Evolutionary conservation across 1,284 basidiomycete species (phyloP), one percentile per base, ranked within the genome.

Genomic region (Boletus sp.): DNA sequence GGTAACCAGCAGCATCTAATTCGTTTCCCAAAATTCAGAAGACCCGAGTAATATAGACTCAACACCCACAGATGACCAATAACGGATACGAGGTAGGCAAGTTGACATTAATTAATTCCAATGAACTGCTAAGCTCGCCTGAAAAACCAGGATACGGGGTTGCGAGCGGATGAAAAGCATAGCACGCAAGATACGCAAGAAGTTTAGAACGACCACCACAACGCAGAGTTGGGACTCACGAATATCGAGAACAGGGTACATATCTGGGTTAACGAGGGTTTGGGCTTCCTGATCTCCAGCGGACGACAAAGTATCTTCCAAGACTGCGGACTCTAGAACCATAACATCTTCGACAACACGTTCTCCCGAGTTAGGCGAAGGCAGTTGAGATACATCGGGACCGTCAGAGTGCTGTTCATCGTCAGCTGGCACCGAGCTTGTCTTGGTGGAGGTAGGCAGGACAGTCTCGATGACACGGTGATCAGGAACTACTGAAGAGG

Each of bases 391-490:
- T 7, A 23, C 35, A 33, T 19, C 56, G 19, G 63, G 56, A 33
- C 55, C 25, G 10, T 58, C 52, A 49, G 67, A 58, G 52, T 28
- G 33, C 62, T 43, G 44, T 17, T 65, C 70, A 5, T 71, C 60
- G 35, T 75, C 63, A 9, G 38, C 52, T 61, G 68, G 71, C 43
- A 70, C 77, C 72, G 68, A 76, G 52, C 63, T 73, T 31, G 77
- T 77, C 21, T 59, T 68, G 17, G 70, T 74, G 9, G 74, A 78
- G 14, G 83, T 87, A 56, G 83, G 75, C 55, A 79, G 80, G 16
- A 88, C 83, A 17, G 86, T 86, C n/a, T 82, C 85, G 63, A 80
- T 74, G 33, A 77, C 66, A 30, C 85, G 83, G 55, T 80, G 72
- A 56, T 81, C 83, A 35, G 88, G 69, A 68, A 87, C 84, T 17